Percentiles rank a stretch among this genome's conserved stretches.
These are phyloP conservation scores for Trametes versicolor DNA, from an alignment of 1,284 basidiomycete species.

Conservation along the genomic window DNA sequence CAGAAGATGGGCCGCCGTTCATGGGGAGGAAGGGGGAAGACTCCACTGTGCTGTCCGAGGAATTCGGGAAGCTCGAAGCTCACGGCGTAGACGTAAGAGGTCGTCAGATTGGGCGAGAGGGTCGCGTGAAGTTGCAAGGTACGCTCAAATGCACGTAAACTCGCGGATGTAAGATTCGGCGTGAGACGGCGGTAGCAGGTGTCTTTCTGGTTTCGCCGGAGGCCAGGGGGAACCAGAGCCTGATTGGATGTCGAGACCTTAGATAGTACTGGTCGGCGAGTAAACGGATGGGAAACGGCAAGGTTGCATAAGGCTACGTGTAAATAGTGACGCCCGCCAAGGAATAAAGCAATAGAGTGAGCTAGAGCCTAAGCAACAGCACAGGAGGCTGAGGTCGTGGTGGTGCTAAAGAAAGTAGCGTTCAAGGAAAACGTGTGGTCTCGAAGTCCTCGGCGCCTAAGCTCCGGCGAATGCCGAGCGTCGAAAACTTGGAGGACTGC, in stretches of 20 bases:
- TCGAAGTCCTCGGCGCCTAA: neutral
- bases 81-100: conserved; percentile 1
- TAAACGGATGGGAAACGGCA: no score
- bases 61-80: conserved; percentile 15
- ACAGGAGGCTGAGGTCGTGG: conserved; percentile 1
- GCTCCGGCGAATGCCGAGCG: conserved; percentile 25
- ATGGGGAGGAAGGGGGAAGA: neutral
- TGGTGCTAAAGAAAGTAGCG: conserved; percentile 1
- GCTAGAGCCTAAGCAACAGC: neutral
- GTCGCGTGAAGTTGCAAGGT: no score
- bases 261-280: no score
- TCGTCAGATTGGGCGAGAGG: no score
- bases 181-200: no score
- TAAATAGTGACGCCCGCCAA: no score
- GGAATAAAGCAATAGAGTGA: neutral
- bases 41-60: conserved; percentile 18
- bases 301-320: no score
- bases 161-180: no score
- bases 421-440: neutral
- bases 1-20: conserved; percentile 7
- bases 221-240: no score
- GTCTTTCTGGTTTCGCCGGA: no score
- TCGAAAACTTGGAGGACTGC: conserved; percentile 33
- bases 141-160: no score
- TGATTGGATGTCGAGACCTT: no score